Evolutionary conservation across 306 rosid genomes (phyloP).

Genomic region (Alnus rubra): DNA sequence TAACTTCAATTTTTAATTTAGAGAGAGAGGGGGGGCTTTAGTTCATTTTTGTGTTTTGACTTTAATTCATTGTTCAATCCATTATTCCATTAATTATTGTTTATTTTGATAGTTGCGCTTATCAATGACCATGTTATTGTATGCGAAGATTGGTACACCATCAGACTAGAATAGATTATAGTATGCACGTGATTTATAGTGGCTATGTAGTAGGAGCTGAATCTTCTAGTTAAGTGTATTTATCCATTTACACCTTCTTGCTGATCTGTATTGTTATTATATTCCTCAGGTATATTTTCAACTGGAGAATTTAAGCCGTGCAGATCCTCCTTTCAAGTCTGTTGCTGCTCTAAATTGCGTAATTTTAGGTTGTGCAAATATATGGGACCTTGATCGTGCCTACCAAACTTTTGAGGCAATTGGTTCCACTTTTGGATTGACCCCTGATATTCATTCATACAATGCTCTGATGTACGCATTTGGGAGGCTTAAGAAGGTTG

Average conservation of each 20-base stretch:
- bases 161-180: neutral
- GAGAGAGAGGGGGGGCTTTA: neutral
- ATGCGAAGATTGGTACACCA: neutral
- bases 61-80: neutral
- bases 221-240: neutral
- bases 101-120: neutral
- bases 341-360: conserved; percentile 85
- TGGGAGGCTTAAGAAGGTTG: conserved; percentile 93
- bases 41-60: neutral
- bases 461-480: conserved; percentile 81
- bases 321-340: conserved; percentile 83
- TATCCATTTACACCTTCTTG: conserved; percentile 18
- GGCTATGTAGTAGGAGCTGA: neutral
- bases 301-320: conserved; percentile 76
- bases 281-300: conserved; percentile 81
- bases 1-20: neutral
- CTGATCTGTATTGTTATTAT: conserved; percentile 30
- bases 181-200: neutral
- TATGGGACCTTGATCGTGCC: conserved; percentile 96
- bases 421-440: conserved; percentile 71
- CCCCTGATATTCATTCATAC: conserved; percentile 89
- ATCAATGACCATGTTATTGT: neutral
- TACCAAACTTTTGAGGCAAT: conserved; percentile 97
- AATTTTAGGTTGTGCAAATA: conserved; percentile 89
- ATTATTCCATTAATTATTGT: neutral